Conservation (phyloP, 2,329 filamentous ascomycete genomes). For the Westerdykella aurantiaca region DNA sequence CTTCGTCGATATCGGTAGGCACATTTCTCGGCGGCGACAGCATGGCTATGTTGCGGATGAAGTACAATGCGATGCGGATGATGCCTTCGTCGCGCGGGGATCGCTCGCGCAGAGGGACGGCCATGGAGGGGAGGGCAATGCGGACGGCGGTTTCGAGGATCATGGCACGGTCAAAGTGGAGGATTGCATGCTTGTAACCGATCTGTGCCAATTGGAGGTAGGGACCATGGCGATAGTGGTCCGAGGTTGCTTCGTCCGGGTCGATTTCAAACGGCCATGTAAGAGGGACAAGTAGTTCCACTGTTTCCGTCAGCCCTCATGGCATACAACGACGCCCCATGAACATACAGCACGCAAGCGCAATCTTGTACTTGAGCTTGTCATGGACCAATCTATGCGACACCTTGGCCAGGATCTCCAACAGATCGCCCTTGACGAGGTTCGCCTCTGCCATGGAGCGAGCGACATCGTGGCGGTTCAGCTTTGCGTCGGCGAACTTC, state of each 20-base stretch:
- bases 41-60: constrained; percentile 82
- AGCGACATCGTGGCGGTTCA: constrained; percentile 90
- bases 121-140: constrained; percentile 80
- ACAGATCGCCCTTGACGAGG: constrained; percentile 79
- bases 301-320: constrained; percentile 30
- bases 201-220: constrained; percentile 85
- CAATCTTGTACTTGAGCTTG: constrained; percentile 70
- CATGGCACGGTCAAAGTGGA: constrained; percentile 72
- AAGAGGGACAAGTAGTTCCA: constrained; percentile 85
- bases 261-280: constrained; percentile 90
- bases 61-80: constrained; percentile 83
- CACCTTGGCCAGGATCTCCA: constrained; percentile 76
- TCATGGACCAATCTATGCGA: constrained; percentile 67
- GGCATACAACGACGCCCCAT: background rate
- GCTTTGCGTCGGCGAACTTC: constrained; percentile 87
- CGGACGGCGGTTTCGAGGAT: constrained; percentile 78
- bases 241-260: constrained; percentile 75
- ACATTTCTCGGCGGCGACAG: constrained; percentile 69
- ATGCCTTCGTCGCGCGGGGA: constrained; percentile 79
- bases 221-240: constrained; percentile 86
- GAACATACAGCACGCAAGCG: constrained; percentile 64
- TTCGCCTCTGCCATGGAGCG: constrained; percentile 89
- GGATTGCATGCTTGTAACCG: constrained; percentile 79
- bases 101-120: constrained; percentile 67
- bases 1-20: constrained; percentile 78